Percentiles rank a stretch among this genome's conserved stretches.
Evolutionary conservation across 768 basidiomycete genomes (phyloP).

Genomic region (Russula virescens): DNA sequence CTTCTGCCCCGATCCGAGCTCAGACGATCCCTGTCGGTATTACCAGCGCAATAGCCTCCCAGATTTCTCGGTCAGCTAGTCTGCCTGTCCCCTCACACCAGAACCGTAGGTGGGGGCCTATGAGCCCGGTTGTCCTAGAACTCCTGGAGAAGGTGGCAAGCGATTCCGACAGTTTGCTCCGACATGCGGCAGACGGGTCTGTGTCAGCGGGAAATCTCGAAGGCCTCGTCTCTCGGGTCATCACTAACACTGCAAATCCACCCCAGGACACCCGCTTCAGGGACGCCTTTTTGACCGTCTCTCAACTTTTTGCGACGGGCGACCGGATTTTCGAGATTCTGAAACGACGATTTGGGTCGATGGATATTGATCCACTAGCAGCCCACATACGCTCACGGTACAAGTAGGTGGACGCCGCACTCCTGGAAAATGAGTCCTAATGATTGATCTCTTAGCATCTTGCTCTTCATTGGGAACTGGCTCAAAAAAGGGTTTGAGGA

Average conservation of each 20-base stretch:
- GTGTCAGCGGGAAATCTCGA: constrained; percentile 16
- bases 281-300: constrained; percentile 8
- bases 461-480: constrained; percentile 16
- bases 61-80: neutral
- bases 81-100: neutral
- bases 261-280: neutral
- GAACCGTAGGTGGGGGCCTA: neutral
- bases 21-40: neutral
- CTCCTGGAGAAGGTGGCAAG: neutral
- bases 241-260: neutral
- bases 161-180: constrained; percentile 6
- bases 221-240: constrained; percentile 8
- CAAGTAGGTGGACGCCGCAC: neutral
- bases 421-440: neutral
- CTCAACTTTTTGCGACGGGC: constrained; percentile 8
- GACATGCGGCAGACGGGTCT: neutral
- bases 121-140: neutral
- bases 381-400: neutral
- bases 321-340: constrained; percentile 8
- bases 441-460: constrained; percentile 1
- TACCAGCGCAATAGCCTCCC: neutral
- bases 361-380: neutral
- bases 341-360: constrained; percentile 9
- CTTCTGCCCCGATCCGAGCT: neutral
- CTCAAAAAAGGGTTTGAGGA: constrained; percentile 17